These are phyloP conservation scores for Sugiyamaella valdiviana DNA, from an alignment of 805 yeast species.

Conservation along the genomic window DNA sequence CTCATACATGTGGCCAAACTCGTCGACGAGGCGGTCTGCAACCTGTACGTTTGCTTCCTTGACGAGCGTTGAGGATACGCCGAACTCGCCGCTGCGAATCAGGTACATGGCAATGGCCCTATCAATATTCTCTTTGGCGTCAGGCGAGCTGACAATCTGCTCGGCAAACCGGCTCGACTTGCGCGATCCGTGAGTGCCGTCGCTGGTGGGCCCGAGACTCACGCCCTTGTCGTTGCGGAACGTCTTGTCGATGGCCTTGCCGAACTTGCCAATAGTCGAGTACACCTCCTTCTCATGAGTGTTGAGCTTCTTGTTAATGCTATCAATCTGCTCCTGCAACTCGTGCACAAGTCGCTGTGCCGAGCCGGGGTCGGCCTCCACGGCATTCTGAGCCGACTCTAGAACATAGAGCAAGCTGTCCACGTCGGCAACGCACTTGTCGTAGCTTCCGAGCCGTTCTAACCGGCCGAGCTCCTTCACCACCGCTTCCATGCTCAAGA, in stretches of 20 bases:
- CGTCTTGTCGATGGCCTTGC: conserved; percentile 28
- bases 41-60: conserved; percentile 30
- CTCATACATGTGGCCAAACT: conserved; percentile 39
- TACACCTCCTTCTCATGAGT: conserved; percentile 27
- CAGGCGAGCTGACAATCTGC: conserved; percentile 9
- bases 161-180: conserved; percentile 16
- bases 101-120: conserved; percentile 43
- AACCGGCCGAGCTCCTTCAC: conserved; percentile 31
- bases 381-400: conserved; percentile 21
- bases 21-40: conserved; percentile 30
- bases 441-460: conserved; percentile 28
- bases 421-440: conserved; percentile 28
- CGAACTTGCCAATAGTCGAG: conserved; percentile 26
- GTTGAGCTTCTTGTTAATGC: conserved; percentile 18
- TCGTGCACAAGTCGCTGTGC: conserved; percentile 8
- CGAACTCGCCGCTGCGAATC: conserved; percentile 42
- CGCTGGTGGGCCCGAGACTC: conserved; percentile 8
- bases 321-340: conserved; percentile 13
- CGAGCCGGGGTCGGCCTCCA: conserved; percentile 17
- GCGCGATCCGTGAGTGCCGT: conserved; percentile 10
- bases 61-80: conserved; percentile 30
- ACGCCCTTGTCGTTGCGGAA: conserved; percentile 8
- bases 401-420: conserved; percentile 26
- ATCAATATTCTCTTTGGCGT: conserved; percentile 25
- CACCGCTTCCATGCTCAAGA: conserved; percentile 30